Evolutionary conservation across 2,329 filamentous ascomycete genomes (phyloP), one percentile per base, ranked within the genome.

Genomic region (Aspergillus spinulosporus): DNA sequence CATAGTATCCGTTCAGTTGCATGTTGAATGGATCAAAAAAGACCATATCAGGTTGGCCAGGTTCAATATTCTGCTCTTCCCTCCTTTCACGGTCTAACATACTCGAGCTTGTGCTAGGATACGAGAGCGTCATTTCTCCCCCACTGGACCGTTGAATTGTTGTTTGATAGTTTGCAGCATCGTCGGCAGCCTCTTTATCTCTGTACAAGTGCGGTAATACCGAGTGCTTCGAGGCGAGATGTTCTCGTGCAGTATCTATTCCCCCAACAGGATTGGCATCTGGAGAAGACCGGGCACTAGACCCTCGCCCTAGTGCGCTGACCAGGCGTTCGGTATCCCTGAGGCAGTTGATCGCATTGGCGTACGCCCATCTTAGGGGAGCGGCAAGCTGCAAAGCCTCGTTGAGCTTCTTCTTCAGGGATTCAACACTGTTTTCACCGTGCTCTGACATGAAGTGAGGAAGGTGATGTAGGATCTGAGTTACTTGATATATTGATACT

Each of bases 1-100:
- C 50, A 34, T 46, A 52, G n/a, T 46, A 52, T 0, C 50, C 42
- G 26, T 52, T 52, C 50, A 52, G 26, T 32, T 46, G 50, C 50
- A 45, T 52, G 34, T 52, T 52, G 40, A 52, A 52, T n/a, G 40
- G 42, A 9, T 52, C 49, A 21, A 34, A 52, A 32, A 46, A 34
- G 42, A 45, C 45, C 31, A 46, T 37, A 12, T 52, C 50, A 45
- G 42, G 29, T 21, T 37, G 21, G 26, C 40, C 49, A 36, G 42
- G 31, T 12, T 52, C 50, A 34, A 26, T 31, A 14, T 44, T 40
- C 49, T 52, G 49, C 5, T 37, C 14, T 51, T 21, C 21, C 21
- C 49, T 51, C 9, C 37, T 34, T n/a, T 36, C 39, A 21, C 11
- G 39, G 4, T 44, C 40, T 26, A 37, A 44, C 9, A 12, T 12